A percentile compares a stretch with the other conserved stretches of the same genome.
phyloP scores from a whole-genome alignment of 2,329 filamentous ascomycete genomes.

The Penicillium polonicum region DNA sequence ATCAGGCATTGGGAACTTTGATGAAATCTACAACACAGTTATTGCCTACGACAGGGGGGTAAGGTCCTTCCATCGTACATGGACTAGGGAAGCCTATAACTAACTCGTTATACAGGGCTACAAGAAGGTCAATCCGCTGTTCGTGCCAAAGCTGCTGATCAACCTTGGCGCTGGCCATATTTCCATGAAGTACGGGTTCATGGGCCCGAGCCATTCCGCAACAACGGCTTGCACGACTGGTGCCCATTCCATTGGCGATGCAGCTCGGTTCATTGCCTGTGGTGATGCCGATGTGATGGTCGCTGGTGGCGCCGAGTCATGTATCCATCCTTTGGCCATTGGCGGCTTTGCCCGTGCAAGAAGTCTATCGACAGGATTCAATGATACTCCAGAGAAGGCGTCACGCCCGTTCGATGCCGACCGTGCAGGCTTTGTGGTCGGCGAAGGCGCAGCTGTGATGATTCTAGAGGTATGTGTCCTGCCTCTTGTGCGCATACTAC shows the following conservation, averaged over 20 bases:
- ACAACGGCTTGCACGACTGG: constrained; percentile 97
- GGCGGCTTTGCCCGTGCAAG: constrained; percentile 87
- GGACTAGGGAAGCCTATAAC: not conserved
- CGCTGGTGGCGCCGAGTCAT: constrained; percentile 91
- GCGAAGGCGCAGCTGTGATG: constrained; percentile 85
- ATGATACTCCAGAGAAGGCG: constrained; percentile 66
- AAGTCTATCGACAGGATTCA: constrained; percentile 79
- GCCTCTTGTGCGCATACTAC: not conserved
- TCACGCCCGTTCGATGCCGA: constrained; percentile 84
- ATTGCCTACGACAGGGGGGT: constrained; percentile 72
- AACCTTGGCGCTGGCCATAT: constrained; percentile 94
- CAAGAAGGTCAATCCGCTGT: constrained; percentile 86
- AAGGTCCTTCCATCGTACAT: constrained; percentile 31
- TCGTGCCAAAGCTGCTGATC: constrained; percentile 89
- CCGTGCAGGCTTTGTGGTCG: constrained; percentile 84
- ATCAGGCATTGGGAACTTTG: constrained; percentile 91
- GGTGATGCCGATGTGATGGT: constrained; percentile 95
- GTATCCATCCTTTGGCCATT: constrained; percentile 89
- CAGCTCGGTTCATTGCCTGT: constrained; percentile 84
- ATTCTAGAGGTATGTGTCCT: constrained; percentile 66
- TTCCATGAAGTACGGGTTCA: constrained; percentile 86
- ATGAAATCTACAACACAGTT: constrained; percentile 84
- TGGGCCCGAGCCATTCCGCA: constrained; percentile 85
- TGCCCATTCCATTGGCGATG: constrained; percentile 90
- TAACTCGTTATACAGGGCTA: constrained; percentile 64